Conservation (phyloP, 495 filamentous ascomycete species). For the Lentithecium fluviatile region DNA sequence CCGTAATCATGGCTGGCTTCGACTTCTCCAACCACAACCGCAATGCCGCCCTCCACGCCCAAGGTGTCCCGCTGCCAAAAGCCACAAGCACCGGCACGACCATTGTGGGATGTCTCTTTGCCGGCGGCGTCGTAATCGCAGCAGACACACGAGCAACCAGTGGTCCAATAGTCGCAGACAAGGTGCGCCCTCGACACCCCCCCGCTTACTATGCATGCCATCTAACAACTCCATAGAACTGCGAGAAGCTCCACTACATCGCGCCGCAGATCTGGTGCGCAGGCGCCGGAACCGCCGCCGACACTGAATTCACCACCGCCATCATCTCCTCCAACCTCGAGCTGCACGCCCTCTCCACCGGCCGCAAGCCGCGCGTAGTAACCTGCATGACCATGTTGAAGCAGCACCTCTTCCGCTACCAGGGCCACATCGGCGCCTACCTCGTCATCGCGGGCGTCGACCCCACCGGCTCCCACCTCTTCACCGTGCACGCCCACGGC, state of each 20-base stretch:
- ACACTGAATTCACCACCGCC: slow-evolving; percentile 98
- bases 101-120: slow-evolving; percentile 96
- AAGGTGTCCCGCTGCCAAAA: slow-evolving; percentile 90
- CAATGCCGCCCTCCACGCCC: slow-evolving; percentile 91
- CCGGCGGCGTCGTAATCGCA: slow-evolving; percentile 95
- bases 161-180: slow-evolving; percentile 98
- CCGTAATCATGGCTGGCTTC: slow-evolving; percentile 80
- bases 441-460: slow-evolving; percentile 97
- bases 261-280: slow-evolving; percentile 99
- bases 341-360: slow-evolving; percentile 90
- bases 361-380: slow-evolving; percentile 93
- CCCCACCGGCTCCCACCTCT: slow-evolving; percentile 92
- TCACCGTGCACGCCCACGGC: slow-evolving; percentile 98
- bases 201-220: not conserved
- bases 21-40: slow-evolving; percentile 99
- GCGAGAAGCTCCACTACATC: slow-evolving; percentile 99
- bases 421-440: slow-evolving; percentile 97
- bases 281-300: slow-evolving; percentile 94
- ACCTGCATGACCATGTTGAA: slow-evolving; percentile 99
- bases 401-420: slow-evolving; percentile 97
- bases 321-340: slow-evolving; percentile 98
- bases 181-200: slow-evolving; percentile 53
- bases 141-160: slow-evolving; percentile 97
- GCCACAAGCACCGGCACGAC: slow-evolving; percentile 99
- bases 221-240: slow-evolving; percentile 63